Percentiles rank a stretch among this genome's conserved stretches.
Conservation (phyloP, 2,329 filamentous ascomycete species). For the Colletotrichum spaethianum region DNA sequence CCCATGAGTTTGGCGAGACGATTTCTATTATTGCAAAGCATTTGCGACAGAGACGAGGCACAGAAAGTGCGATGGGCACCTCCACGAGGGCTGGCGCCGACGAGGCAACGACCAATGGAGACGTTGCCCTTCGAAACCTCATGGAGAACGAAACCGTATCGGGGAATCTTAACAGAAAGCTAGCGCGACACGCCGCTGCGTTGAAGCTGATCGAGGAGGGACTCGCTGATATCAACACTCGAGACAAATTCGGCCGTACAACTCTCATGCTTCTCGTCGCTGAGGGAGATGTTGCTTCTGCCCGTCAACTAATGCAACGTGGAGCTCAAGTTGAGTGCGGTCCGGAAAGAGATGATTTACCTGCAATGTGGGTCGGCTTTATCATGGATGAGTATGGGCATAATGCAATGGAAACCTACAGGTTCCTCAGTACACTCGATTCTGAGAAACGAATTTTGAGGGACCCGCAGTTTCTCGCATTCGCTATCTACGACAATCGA, state of each 20-base stretch:
- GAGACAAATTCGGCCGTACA: neutral
- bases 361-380: neutral
- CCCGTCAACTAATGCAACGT: neutral
- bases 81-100: neutral
- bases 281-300: neutral
- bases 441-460: neutral
- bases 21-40: neutral
- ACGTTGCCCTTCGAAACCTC: neutral
- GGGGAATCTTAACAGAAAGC: fast-evolving
- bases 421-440: neutral
- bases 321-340: neutral
- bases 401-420: neutral
- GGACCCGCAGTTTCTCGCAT: neutral
- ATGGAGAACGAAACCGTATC: neutral
- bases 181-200: neutral
- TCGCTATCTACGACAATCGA: neutral
- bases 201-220: neutral
- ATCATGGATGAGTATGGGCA: neutral
- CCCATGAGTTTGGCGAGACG: neutral
- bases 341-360: neutral
- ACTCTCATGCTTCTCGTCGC: neutral
- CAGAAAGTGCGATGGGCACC: neutral
- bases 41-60: neutral
- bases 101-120: neutral
- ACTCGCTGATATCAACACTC: neutral